Evolutionary conservation across 73 alveolate genomes (phyloP), one percentile per base, ranked within the genome.

Genomic region (Paramecium biaurelia): DNA sequence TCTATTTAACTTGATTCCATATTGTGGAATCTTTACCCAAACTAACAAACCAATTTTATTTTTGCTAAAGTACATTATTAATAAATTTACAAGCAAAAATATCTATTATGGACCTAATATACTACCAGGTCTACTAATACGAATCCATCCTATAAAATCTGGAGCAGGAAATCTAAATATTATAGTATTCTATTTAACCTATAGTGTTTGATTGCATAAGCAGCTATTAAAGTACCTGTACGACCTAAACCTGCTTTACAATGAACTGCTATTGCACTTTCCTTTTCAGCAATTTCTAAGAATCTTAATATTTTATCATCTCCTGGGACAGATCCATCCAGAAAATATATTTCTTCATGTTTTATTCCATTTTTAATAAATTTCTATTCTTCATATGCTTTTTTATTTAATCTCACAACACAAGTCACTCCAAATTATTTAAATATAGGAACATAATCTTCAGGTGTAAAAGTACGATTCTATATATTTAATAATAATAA

Each of bases 181-280:
- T 10, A 21, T 5, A n/a, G n/a, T n/a, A 3, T 21, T 9, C 7
- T 7, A 35, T 38, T 74, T 42, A 32, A 74, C 87, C 93, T 93
- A 84, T 86, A 95, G 85, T 95, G 97, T 90, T 96, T 96, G 97
- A 96, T 96, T 0, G 96, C 95, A 88, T 96, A 96, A 30, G 92
- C 72, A 24, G 97, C 98, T 63, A 98, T 97, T 82, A 98, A 85
- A 37, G 99, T 93, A 10, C 99, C 99, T 37, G 99, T 98, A 74
- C 99, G 92, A 15, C 99, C 99, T 20, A 98, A 93, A 7, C 99
- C 99, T 23, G 99, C 99, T 85, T 97, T 94, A 89, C 99, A 98
- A 92, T 98, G 99, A 30, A 98, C 97, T 43, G 99, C 99, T 28
- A 98, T 95, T 5, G 94, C 99, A 82, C 93, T 88, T 47, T 94